Conservation (phyloP, 2,329 filamentous ascomycete species). For the Talaromyces atroroseus region DNA sequence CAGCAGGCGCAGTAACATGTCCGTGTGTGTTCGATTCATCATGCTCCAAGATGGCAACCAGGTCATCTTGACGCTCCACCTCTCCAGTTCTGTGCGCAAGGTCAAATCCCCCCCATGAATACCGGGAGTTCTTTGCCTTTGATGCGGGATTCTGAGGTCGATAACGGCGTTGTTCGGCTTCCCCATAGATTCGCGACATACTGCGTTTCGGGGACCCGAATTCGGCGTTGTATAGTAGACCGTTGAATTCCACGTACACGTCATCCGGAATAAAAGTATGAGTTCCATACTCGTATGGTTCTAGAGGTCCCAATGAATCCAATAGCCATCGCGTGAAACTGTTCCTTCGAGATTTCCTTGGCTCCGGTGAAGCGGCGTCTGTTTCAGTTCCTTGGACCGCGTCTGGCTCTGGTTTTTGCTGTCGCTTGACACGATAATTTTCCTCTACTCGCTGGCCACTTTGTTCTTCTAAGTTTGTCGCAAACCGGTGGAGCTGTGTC, state of each 20-base stretch:
- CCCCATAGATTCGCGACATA: not conserved
- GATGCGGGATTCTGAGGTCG: constrained; percentile 1
- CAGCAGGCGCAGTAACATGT: not conserved
- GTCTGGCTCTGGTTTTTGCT: not conserved
- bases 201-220: not conserved
- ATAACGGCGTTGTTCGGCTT: not conserved
- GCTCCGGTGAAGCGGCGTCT: not conserved
- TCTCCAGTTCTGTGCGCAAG: not conserved
- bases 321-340: not conserved
- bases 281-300: not conserved
- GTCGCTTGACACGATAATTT: not conserved
- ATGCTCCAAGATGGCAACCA: constrained; percentile 7
- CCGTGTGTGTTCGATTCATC: constrained; percentile 1
- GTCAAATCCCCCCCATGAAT: constrained; percentile 4
- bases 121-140: not conserved
- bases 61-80: not conserved
- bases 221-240: constrained; percentile 1
- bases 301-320: not conserved
- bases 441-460: not conserved
- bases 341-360: not conserved
- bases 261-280: not conserved
- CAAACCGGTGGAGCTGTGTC: not conserved
- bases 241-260: not conserved
- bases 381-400: not conserved
- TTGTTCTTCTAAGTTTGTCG: not conserved